Base-by-base conservation (phyloP, 1,284 basidiomycete species). In the Marasmius tenuissimus region DNA sequence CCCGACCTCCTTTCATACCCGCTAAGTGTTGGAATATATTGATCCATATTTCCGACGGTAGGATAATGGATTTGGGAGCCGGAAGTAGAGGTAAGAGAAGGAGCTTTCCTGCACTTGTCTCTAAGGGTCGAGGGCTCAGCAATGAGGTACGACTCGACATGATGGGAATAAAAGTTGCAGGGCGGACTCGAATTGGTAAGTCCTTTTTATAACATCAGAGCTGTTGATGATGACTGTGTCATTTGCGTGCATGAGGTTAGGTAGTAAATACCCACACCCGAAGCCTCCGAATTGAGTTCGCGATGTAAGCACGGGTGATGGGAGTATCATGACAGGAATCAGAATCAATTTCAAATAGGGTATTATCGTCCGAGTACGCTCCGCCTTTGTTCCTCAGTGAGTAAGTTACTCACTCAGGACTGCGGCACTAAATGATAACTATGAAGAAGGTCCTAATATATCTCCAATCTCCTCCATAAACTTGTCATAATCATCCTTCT, bases 21-120 rank as follows among this genome's bases (percentile, higher is more conserved):
- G 42, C 48, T 14, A 33, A 39, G 10, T 39, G n/a, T 18, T 73
- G 71, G 54, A 93, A 78, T 45, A 93, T 83, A 49, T 80, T 80
- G 9, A 80, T 74, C 91, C 91, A 93, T 63, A 92, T 71, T 73
- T 93, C 91, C 4, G 77, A 75, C 1, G 91, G 91, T n/a, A 93
- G 77, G 22, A 81, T 83, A 51, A 80, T 65, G 16, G 78, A 78
- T 22, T 79, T 79, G 52, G 72, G 78, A 6, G 78, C 70, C 8
- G 87, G 87, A 10, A 92, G 78, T 22, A 92, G 78, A 33, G 89
- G 89, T 1, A 92, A 73, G 11, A 92, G 79, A n/a, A 88, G 73
- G 39, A 92, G 78, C 42, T 78, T 77, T 37, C 88, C 86, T n/a
- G 87, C 78, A 60, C 69, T 70, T 7, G 38, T 51, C 18, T 59